Evolutionary conservation across 1,284 basidiomycete genomes (phyloP).

Genomic region (Irpex sp.): DNA sequence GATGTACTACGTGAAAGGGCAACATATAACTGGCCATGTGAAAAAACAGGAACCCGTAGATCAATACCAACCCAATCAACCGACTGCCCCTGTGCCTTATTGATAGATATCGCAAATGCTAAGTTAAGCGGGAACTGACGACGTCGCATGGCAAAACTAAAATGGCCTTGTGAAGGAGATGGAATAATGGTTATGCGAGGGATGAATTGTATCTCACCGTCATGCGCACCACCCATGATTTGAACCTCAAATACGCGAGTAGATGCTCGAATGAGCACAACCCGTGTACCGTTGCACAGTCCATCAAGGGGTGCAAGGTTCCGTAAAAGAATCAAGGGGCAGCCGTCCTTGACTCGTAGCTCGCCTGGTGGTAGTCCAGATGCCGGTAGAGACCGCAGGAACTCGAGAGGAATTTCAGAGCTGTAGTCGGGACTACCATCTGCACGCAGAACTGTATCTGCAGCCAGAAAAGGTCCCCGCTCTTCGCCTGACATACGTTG

Average conservation of each 20-base stretch:
- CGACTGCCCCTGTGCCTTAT: constrained; percentile 43
- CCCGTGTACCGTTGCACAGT: constrained; percentile 33
- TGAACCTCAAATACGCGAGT: constrained; percentile 16
- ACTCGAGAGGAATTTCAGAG: too few species aligned
- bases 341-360: constrained; percentile 30
- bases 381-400: background rate
- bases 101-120: constrained; percentile 41
- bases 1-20: constrained; percentile 34
- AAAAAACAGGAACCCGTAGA: constrained; percentile 33
- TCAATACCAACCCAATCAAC: constrained; percentile 28
- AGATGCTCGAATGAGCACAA: constrained; percentile 15
- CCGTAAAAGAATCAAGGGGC: constrained; percentile 32
- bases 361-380: constrained; percentile 23
- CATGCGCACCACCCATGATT: constrained; percentile 22
- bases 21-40: constrained; percentile 42
- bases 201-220: constrained; percentile 25
- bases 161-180: constrained; percentile 7
- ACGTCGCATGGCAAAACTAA: constrained; percentile 24
- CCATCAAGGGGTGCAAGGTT: constrained; percentile 32
- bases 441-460: too few species aligned
- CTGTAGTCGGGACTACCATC: too few species aligned
- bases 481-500: too few species aligned
- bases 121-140: constrained; percentile 36
- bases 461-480: too few species aligned
- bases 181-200: constrained; percentile 22